Conservation (phyloP, 2,329 filamentous ascomycete species). For the Ophiostoma montium region DNA sequence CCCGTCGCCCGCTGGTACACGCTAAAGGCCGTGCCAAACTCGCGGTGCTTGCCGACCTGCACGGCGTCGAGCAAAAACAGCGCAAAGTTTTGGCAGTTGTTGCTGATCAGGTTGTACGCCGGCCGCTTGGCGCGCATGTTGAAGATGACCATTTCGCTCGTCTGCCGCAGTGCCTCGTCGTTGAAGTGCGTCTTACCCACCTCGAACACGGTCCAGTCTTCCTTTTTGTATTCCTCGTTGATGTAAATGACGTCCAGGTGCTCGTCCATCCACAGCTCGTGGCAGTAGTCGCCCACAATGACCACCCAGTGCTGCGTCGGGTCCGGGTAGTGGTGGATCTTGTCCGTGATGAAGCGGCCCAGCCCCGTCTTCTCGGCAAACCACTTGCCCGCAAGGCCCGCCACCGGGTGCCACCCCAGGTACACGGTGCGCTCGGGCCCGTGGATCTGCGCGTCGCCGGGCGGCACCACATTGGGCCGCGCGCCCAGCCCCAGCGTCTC, state of each 20-base stretch:
- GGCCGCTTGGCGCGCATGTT: constrained; percentile 33
- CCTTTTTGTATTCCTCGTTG: constrained; percentile 30
- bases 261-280: constrained; percentile 50
- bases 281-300: constrained; percentile 38
- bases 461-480: constrained; percentile 29
- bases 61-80: constrained; percentile 38
- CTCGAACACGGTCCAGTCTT: constrained; percentile 35
- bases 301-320: constrained; percentile 48
- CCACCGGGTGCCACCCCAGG: constrained; percentile 46
- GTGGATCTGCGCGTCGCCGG: constrained; percentile 22
- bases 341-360: constrained; percentile 41
- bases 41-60: constrained; percentile 32
- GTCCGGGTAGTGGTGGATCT: constrained; percentile 39
- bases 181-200: constrained; percentile 40
- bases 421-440: constrained; percentile 29
- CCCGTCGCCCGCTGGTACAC: constrained; percentile 38
- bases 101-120: constrained; percentile 43
- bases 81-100: constrained; percentile 47
- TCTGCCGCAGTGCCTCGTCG: constrained; percentile 34
- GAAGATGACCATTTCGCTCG: constrained; percentile 38
- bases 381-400: constrained; percentile 41
- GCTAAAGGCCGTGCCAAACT: constrained; percentile 39
- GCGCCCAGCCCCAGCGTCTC: constrained; percentile 30
- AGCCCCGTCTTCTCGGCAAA: constrained; percentile 41
- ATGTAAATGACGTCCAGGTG: constrained; percentile 42